Base-by-base conservation (phyloP, 805 yeast species). In the Suhomyces vadensis region DNA sequence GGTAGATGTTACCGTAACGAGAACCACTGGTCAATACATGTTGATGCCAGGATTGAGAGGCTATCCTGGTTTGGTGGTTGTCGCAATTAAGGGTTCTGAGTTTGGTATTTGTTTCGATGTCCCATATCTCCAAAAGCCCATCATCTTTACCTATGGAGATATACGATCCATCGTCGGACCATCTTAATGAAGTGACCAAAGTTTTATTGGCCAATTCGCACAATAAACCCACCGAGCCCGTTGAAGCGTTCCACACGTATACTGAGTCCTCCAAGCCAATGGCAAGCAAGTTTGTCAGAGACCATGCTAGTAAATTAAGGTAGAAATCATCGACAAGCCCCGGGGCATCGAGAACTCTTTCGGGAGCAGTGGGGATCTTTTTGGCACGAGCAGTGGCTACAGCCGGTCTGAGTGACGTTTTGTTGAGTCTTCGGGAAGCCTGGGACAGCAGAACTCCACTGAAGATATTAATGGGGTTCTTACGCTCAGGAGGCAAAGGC, bases 261-360 rank as follows among this genome's bases (percentile, higher is more conserved):
- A 94, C 86, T 3, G 85, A 74, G 44, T 79, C 81, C 43, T 85
- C 95, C 40, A 94, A 71, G 1, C 96, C 99, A 58, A 94, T 86
- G 1, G 96, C 97, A 24, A 94, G 71, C 35, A 83, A 71, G 62
- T 92, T 89, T 23, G 82, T 80, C 51, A 71, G 69, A 6, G 97
- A 90, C 98, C 99, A 94, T 48, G 90, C 81, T 42, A 94, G 64
- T 31, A 92, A 71, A 58, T 90, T 90, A 42, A 90, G 74, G 62
- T 92, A 94, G 63, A 90, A 94, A 67, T 94, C 99, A 64, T 94
- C 96, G 17, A 85, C 77, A 46, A 91, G 76, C 0, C 96, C 97
- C 0, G 99, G 99, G 0, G 98, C 99, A 67, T 94, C 99, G 31
- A 94, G 73, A 1, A 94, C 95, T 50, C 96, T 78, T 52, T 88